These are phyloP conservation scores for Cordyceps tenuipes DNA, from an alignment of 2,329 filamentous ascomycete genomes.

Conservation along the genomic window DNA sequence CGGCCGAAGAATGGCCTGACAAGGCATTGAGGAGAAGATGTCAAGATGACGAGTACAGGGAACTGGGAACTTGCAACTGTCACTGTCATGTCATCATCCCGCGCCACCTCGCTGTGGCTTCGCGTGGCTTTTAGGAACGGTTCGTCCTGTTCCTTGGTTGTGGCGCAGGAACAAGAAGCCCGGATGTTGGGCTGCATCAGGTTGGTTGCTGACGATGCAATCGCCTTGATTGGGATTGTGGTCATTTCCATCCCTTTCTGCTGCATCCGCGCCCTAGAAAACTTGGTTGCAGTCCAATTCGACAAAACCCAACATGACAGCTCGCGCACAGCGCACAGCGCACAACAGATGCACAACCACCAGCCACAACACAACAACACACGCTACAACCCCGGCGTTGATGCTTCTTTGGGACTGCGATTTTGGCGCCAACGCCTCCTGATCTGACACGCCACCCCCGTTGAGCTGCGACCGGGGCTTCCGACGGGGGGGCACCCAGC, in stretches of 20 bases:
- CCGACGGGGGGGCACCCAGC: neutral
- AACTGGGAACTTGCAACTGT: no score
- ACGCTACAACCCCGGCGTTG: neutral
- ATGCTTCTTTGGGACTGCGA: neutral
- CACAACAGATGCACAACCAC: no score
- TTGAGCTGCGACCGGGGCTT: neutral
- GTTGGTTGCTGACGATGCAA: neutral
- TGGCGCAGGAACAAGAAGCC: neutral
- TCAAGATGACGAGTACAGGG: no score
- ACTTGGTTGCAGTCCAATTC: no score
- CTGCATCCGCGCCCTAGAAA: no score
- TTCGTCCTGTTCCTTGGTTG: neutral
- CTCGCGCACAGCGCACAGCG: no score
- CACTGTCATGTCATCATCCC: neutral
- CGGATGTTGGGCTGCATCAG: neutral
- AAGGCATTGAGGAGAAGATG: no score
- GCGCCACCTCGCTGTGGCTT: neutral
- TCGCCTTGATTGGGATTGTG: neutral
- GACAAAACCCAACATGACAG: no score
- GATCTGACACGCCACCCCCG: slow-evolving; percentile 9
- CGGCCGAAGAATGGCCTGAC: neutral
- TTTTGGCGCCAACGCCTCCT: neutral
- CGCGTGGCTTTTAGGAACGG: neutral
- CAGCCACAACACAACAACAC: no score
- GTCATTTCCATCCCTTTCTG: no score